Percentiles rank a stretch among this genome's conserved stretches.
phyloP scores from a whole-genome alignment of 176 grass and related monocot genomes.

The Urochloa ruziziensis region DNA sequence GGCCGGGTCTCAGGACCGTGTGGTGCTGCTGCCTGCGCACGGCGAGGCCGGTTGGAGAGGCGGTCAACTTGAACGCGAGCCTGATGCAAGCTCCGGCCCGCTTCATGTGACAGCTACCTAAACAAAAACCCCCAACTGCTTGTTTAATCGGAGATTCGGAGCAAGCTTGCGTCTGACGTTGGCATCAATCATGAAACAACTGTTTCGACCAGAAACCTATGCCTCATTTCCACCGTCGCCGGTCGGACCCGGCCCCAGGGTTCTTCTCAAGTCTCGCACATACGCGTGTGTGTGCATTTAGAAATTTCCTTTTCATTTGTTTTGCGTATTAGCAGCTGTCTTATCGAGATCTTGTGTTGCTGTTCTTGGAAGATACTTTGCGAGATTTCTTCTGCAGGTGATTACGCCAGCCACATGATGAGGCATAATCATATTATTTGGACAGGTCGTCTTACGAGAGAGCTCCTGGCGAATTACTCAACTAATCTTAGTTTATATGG shows the following conservation, averaged over 20 bases:
- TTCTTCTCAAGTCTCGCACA: background rate
- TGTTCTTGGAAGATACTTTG: slow-evolving; percentile 39
- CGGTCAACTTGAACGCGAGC: slow-evolving; percentile 30
- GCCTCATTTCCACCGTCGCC: slow-evolving; percentile 13
- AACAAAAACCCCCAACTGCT: background rate
- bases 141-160: slow-evolving; percentile 21
- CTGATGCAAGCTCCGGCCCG: background rate
- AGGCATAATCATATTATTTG: background rate
- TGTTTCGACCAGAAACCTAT: background rate
- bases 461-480: slow-evolving; percentile 20
- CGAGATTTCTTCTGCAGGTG: slow-evolving; percentile 10
- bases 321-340: background rate
- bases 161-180: slow-evolving; percentile 18
- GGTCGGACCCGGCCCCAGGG: background rate
- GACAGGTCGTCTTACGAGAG: background rate
- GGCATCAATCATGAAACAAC: slow-evolving; percentile 35
- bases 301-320: background rate
- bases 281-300: background rate
- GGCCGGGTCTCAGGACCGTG: background rate
- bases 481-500: background rate
- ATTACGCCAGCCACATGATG: background rate
- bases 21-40: background rate
- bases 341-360: slow-evolving; percentile 11
- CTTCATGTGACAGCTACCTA: slow-evolving; percentile 26
- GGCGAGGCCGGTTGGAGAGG: background rate